Base-by-base conservation (phyloP, 306 rosid genomes). In the Malus sylvestris region DNA sequence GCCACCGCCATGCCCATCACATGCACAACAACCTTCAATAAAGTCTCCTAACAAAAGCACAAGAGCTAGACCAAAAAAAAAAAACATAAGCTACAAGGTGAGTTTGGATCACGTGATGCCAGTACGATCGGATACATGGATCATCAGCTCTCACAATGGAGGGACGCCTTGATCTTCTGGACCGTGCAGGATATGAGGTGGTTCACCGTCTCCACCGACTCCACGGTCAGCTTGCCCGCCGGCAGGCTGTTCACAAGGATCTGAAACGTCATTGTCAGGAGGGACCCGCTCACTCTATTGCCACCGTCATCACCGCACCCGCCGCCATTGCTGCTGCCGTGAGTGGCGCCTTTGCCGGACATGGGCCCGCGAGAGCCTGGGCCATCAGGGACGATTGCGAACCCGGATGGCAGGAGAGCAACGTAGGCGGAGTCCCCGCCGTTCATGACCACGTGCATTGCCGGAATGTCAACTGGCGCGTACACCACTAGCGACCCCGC, bases 401-500 rank as follows among this genome's bases (percentile, higher is more conserved):
- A 95, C 2, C 98, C 98, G 0, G 98, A 95, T 0, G 98, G 98
- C 0, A 95, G 78, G 5, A 95, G 55, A 0, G 98, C 98, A 85
- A 95, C 98, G 72, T 95, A 95, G 18, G 98, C 97, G 0, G 98
- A 95, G 66, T 95, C 98, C 0, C 98, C 98, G 4, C 98, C 98
- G 84, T 88, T 95, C 98, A 95, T 92, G 6, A 95, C 98, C 2
- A 89, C 91, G 57, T 95, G 98, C 97, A 95, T 95, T n/a, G 98
- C 98, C 0, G 98, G 98, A 6, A 92, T 92, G 64, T 95, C 98
- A 0, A 95, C 98, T 4, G 98, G 98, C 82, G 98, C 98, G 91
- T 92, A 95, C 65, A 95, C 98, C 5, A 95, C 97, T 77, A 92
- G 93, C 70, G 96, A 86, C 14, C 98, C 98, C 0, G 92, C 90